Percentiles rank a stretch among this genome's conserved stretches.
Conservation (phyloP, 2,329 filamentous ascomycete species). For the Xylariaceae sp. region DNA sequence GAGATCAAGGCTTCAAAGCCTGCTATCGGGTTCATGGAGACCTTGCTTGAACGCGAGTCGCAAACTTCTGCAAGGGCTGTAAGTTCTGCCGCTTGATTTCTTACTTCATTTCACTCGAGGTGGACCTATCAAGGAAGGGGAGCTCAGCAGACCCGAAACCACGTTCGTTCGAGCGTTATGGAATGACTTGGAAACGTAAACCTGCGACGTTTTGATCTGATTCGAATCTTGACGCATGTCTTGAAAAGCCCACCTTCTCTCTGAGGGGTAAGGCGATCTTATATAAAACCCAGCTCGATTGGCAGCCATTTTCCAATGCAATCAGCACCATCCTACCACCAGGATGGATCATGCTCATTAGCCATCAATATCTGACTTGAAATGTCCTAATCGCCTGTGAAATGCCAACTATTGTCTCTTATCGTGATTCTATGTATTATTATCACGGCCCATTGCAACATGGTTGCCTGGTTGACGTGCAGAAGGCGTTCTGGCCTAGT, state of each 20-base stretch:
- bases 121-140: conserved; percentile 15
- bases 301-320: conserved; percentile 20
- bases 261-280: neutral
- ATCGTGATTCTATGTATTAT: too few relatives aligned
- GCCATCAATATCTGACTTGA: conserved; percentile 9
- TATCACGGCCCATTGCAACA: too few relatives aligned
- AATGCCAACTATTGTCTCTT: too few relatives aligned
- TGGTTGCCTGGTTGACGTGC: too few relatives aligned
- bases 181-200: conserved; percentile 8
- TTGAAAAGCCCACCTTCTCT: conserved; percentile 2
- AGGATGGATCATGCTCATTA: conserved; percentile 26
- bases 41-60: conserved; percentile 53
- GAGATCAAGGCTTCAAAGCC: conserved; percentile 51
- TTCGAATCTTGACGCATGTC: conserved; percentile 3
- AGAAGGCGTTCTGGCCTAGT: too few relatives aligned
- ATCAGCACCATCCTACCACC: conserved; percentile 25
- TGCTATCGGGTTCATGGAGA: conserved; percentile 46
- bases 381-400: too few relatives aligned
- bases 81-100: conserved; percentile 29
- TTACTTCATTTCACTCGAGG: conserved; percentile 7
- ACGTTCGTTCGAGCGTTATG: conserved; percentile 30
- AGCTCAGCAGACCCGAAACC: conserved; percentile 28
- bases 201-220: neutral
- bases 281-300: conserved; percentile 11
- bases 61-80: conserved; percentile 23